Evolutionary conservation across 2,329 filamentous ascomycete genomes (phyloP).

Genomic region (Aspergillus sp.): DNA sequence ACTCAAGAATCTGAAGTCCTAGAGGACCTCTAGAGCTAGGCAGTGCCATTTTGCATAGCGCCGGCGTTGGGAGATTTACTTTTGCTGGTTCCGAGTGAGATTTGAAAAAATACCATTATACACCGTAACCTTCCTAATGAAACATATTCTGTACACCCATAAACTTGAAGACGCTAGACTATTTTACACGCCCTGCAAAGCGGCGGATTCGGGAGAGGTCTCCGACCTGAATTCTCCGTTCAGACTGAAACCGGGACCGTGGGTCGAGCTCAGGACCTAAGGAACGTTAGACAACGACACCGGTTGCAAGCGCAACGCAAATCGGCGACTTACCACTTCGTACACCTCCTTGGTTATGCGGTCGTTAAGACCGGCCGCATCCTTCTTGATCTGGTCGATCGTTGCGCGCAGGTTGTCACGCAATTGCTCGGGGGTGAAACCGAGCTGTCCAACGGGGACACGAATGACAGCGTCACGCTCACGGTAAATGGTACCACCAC

Average conservation of each 20-base stretch:
- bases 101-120: conserved; percentile 43
- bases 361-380: conserved; percentile 68
- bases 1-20: conserved; percentile 48
- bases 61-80: conserved; percentile 41
- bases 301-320: neutral
- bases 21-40: neutral
- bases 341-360: conserved; percentile 71
- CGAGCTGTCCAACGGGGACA: conserved; percentile 87
- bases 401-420: conserved; percentile 80
- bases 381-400: conserved; percentile 74
- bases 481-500: conserved; percentile 82
- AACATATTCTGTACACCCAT: conserved; percentile 46
- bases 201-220: conserved; percentile 58
- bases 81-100: conserved; percentile 20
- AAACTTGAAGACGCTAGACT: conserved; percentile 51
- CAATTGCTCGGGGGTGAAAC: conserved; percentile 84
- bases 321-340: conserved; percentile 58
- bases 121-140: conserved; percentile 45
- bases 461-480: conserved; percentile 82
- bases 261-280: conserved; percentile 79
- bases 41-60: conserved; percentile 41
- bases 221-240: conserved; percentile 73
- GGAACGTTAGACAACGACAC: conserved; percentile 34
- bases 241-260: conserved; percentile 82
- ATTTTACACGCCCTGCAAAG: conserved; percentile 45